Conservation (phyloP, 805 yeast genomes). For the Candida schatavii region DNA sequence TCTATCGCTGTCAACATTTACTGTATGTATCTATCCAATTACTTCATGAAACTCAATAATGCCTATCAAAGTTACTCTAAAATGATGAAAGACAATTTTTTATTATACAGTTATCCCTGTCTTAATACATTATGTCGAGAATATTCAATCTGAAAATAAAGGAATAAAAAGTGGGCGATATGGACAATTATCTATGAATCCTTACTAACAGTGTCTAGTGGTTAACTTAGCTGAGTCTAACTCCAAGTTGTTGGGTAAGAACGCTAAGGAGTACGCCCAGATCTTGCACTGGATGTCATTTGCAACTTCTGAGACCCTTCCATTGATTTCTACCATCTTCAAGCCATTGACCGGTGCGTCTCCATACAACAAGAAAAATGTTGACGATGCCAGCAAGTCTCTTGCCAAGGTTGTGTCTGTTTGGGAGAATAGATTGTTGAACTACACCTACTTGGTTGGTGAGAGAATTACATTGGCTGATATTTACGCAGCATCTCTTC, state of each 20-base stretch:
- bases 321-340: conserved; percentile 48
- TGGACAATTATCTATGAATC: too few relatives aligned
- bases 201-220: conserved; percentile 32
- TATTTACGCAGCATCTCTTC: conserved; percentile 48
- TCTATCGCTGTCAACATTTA: conserved; percentile 62
- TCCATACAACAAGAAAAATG: conserved; percentile 77
- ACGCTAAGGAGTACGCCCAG: conserved; percentile 58
- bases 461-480: conserved; percentile 60
- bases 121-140: conserved; percentile 77
- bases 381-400: conserved; percentile 43
- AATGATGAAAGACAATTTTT: conserved; percentile 57
- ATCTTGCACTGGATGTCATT: conserved; percentile 78
- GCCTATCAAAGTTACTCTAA: conserved; percentile 11
- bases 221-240: conserved; percentile 44
- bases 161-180: background rate
- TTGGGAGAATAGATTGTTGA: conserved; percentile 56
- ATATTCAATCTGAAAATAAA: conserved; percentile 46
- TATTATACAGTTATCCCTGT: conserved; percentile 80
- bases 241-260: conserved; percentile 60
- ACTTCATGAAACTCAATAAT: background rate
- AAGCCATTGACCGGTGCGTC: conserved; percentile 57
- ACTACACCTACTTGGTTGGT: conserved; percentile 67
- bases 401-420: conserved; percentile 39
- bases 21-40: conserved; percentile 39
- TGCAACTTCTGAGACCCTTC: conserved; percentile 64